phyloP scores from a whole-genome alignment of 352 stramenopile genomes.

The Phytophthora citrophthora region DNA sequence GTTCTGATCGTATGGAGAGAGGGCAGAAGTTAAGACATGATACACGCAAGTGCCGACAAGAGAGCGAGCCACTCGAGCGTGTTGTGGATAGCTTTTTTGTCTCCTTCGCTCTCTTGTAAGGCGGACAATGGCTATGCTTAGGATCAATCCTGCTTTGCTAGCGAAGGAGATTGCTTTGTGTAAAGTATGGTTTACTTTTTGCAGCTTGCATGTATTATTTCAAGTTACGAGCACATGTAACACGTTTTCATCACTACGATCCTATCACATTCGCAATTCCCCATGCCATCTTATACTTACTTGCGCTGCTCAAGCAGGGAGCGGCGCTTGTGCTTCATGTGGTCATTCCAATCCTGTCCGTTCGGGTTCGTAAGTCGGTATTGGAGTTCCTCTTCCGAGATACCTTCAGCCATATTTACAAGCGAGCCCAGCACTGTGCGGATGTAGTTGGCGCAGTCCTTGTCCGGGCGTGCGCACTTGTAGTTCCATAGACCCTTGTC shows the following conservation, averaged over 20 bases:
- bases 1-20: conserved; percentile 6
- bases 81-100: conserved; percentile 14
- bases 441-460: conserved; percentile 91
- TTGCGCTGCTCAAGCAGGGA: conserved; percentile 65
- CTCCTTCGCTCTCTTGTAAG: conserved; percentile 12
- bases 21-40: conserved; percentile 16
- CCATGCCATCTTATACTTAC: conserved; percentile 25
- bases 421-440: conserved; percentile 90
- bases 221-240: background rate
- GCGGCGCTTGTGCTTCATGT: conserved; percentile 85
- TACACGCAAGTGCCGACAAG: conserved; percentile 11
- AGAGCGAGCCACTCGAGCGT: conserved; percentile 8
- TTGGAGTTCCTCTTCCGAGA: conserved; percentile 91
- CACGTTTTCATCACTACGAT: background rate
- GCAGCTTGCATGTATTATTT: conserved; percentile 22
- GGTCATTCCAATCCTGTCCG: conserved; percentile 79
- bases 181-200: conserved; percentile 41
- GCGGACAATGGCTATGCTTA: conserved; percentile 4
- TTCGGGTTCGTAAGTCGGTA: conserved; percentile 82
- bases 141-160: conserved; percentile 17
- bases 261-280: conserved; percentile 9
- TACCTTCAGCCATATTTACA: conserved; percentile 91
- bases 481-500: conserved; percentile 92
- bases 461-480: conserved; percentile 89
- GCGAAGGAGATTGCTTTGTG: conserved; percentile 30